phyloP scores from a whole-genome alignment of 2,329 filamentous ascomycete species.

The Nemania bipapillata region DNA sequence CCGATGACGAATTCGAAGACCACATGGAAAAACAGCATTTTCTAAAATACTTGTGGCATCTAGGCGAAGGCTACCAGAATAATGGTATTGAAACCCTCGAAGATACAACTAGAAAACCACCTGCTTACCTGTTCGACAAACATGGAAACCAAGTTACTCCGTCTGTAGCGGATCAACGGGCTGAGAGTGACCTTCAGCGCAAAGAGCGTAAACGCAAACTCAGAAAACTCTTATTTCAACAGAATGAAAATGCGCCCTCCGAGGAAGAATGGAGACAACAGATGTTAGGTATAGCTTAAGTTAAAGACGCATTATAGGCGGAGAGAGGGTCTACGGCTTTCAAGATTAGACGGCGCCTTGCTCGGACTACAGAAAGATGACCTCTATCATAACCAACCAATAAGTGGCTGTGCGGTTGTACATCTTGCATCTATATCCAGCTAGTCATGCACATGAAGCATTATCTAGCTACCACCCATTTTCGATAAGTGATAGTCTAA shows the following conservation, averaged over 20 bases:
- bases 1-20: constrained; percentile 53
- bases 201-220: constrained; percentile 59
- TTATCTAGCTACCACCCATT: neutral
- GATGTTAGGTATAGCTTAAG: constrained; percentile 42
- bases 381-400: neutral
- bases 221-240: constrained; percentile 56
- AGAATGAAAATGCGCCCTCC: constrained; percentile 59
- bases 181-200: constrained; percentile 62
- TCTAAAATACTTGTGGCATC: constrained; percentile 65
- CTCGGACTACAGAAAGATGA: neutral
- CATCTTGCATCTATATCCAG: neutral
- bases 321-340: neutral
- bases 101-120: constrained; percentile 50
- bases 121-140: constrained; percentile 63
- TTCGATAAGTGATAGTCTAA: neutral
- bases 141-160: constrained; percentile 69
- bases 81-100: constrained; percentile 46
- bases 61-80: constrained; percentile 68
- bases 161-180: constrained; percentile 62
- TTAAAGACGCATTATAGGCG: neutral
- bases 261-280: constrained; percentile 55
- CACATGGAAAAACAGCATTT: constrained; percentile 68
- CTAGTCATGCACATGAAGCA: neutral
- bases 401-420: neutral
- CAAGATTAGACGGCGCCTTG: neutral